Base-by-base conservation (phyloP, 2,329 filamentous ascomycete genomes). In the Hypoxylon rubiginosum region DNA sequence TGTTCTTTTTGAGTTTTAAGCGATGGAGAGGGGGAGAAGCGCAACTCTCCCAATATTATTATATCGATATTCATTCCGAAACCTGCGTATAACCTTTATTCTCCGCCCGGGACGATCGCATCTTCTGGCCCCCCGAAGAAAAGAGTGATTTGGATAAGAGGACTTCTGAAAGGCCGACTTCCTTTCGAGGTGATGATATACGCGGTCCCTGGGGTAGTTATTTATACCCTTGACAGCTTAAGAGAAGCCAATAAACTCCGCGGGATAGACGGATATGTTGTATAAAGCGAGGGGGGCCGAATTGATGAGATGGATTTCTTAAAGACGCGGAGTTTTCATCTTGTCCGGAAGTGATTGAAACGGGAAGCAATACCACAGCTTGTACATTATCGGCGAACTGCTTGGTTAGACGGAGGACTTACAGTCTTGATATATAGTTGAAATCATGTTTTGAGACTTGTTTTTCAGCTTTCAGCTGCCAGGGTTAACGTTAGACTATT, bases 381-480 rank as follows among this genome's bases (percentile, higher is more conserved):
- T 56, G 62, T 62, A 56, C 13, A 59, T 50, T 62, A 62, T n/a
- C n/a, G n/a, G 48, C 17, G 5, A 56, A 32, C 11, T 43, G 8
- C 32, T 36, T 17, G 46, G 36, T 53, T 46, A 48, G 56, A 56
- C 51, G 39, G 36, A 58, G 43, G 46, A 58, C 54, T 28, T 45
- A 50, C 24, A 32, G 48, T 48, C 54, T 32, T 63, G 13, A 57
- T 63, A 62, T 63, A 68, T 48, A 49, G 43, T 58, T 46, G 17
- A 46, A 56, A 52, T n/a, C n/a, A 32, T 43, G 13, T 49, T 34
- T 41, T 58, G 43, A 58, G 45, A 17, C 34, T 34, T 54, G 34
- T 50, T 62, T 64, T 69, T 64, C 66, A 66, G 60, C 66, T 66
- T 62, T 58, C 59, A 68, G 66, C 59, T 59, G 63, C 56, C 49